Base-by-base conservation (phyloP, 176 grass and related monocot genomes). In the Leersia perrieri region DNA sequence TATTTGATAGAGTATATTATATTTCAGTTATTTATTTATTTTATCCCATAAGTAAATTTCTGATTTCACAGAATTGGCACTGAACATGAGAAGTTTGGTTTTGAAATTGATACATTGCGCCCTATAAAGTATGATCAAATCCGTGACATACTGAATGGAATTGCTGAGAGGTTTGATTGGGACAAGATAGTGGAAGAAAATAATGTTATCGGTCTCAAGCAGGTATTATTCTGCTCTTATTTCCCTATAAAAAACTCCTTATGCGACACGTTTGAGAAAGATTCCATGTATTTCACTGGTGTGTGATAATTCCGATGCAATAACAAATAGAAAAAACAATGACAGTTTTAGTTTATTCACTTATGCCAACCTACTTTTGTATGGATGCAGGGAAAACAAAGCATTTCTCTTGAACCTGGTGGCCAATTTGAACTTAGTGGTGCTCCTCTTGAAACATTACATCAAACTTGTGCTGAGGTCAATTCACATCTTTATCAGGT, bases 401-500 rank as follows among this genome's bases (percentile, higher is more conserved):
- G 90, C 79, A 93, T 99, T 66, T 99, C 92, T 33, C 66, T 99
- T 64, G 96, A 99, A 45, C 96, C 96, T 53, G 92, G 96, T 63
- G 96, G 96, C 29, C 96, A 99, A 30, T 99, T 99, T 90, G 96
- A 99, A 79, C 92, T 99, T 73, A 99, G 96, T 83, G 96, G 96
- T 27, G 90, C 96, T 27, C 92, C 96, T 79, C 82, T 99, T 27
- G 92, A 99, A 75, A 99, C 96, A 35, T 75, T 99, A 36, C 96
- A 95, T 83, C 96, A 99, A 87, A 95, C 96, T 69, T 99, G 92
- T 91, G 96, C 96, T 27, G 96, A 95, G 79, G 92, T 99, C 78
- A 99, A 99, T 84, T 99, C 96, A 80, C 92, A 99, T 90, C 96
- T 99, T 88, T 99, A 99, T 81, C 96, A 99, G 92, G 96, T 95